Conservation (phyloP, 495 filamentous ascomycete species). For the Talaromyces proteolyticus region DNA sequence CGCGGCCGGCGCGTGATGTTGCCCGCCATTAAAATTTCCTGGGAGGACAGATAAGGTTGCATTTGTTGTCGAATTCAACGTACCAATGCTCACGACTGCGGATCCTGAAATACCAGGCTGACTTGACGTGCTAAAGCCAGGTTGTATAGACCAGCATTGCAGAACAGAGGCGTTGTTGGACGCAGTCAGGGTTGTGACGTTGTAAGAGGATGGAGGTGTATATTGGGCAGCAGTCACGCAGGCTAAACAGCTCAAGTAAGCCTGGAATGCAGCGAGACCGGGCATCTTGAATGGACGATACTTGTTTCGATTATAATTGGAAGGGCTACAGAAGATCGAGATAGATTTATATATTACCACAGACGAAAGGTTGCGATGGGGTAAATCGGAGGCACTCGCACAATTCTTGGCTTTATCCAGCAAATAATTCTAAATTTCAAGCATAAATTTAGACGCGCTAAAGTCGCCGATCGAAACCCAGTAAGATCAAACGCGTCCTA, state of each 20-base stretch:
- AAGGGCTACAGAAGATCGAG: too few relatives aligned
- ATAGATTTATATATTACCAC: too few relatives aligned
- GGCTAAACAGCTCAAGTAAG: background rate
- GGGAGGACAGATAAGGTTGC: slow-evolving; percentile 37
- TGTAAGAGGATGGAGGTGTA: slow-evolving; percentile 18
- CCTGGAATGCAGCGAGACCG: background rate
- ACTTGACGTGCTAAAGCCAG: slow-evolving; percentile 31
- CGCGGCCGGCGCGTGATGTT: slow-evolving; percentile 42
- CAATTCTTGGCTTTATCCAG: too few relatives aligned
- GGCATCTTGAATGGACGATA: background rate
- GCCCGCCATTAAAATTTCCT: slow-evolving; percentile 38
- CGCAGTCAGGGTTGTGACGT: slow-evolving; percentile 34
- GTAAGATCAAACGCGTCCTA: too few relatives aligned
- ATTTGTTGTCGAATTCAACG: slow-evolving; percentile 14
- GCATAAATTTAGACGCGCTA: too few relatives aligned
- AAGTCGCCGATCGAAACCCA: too few relatives aligned
- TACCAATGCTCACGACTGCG: slow-evolving; percentile 23
- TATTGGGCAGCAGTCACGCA: background rate
- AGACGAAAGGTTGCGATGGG: too few relatives aligned
- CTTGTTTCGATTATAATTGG: too few relatives aligned
- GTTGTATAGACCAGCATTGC: slow-evolving; percentile 49
- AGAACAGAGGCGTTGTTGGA: slow-evolving; percentile 36
- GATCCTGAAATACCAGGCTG: slow-evolving; percentile 38
- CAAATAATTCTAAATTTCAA: too few relatives aligned
- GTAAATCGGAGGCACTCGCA: too few relatives aligned